Evolutionary conservation across 176 grass and related monocot species (phyloP).

Genomic region (Carex littledalei): DNA sequence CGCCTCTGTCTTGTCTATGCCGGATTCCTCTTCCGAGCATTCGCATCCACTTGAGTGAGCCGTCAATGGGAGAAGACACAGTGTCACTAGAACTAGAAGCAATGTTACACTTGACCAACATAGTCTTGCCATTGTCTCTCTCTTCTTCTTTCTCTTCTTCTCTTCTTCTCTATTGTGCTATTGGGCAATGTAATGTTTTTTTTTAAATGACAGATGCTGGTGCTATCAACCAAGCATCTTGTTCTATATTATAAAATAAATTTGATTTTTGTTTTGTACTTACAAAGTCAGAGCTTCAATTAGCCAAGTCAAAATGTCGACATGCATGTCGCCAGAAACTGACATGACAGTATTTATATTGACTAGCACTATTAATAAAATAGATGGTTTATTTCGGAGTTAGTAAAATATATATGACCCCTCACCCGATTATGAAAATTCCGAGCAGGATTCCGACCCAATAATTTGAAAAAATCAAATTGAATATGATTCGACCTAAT

Average conservation of each 20-base stretch:
- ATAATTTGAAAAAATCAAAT: too few relatives aligned
- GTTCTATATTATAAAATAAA: too few relatives aligned
- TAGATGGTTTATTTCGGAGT: too few relatives aligned
- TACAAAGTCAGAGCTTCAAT: neutral
- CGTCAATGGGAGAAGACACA: conserved; percentile 21
- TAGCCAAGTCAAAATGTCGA: neutral
- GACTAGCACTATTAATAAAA: neutral
- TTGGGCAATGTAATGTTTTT: too few relatives aligned
- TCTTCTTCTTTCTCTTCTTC: neutral
- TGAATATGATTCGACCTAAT: too few relatives aligned
- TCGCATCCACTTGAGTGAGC: conserved; percentile 24
- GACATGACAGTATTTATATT: neutral
- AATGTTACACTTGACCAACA: neutral
- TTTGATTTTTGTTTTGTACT: too few relatives aligned
- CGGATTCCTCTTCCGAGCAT: conserved; percentile 15
- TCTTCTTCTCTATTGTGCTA: neutral
- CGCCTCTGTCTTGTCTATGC: conserved; percentile 30
- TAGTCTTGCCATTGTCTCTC: neutral
- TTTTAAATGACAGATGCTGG: too few relatives aligned
- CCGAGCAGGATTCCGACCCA: too few relatives aligned
- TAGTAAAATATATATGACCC: too few relatives aligned
- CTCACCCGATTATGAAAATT: too few relatives aligned
- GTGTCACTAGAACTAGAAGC: neutral
- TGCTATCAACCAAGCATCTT: neutral
- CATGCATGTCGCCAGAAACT: neutral